Evolutionary conservation across 495 filamentous ascomycete species (phyloP).

Genomic region (Annulohypoxylon bovei): DNA sequence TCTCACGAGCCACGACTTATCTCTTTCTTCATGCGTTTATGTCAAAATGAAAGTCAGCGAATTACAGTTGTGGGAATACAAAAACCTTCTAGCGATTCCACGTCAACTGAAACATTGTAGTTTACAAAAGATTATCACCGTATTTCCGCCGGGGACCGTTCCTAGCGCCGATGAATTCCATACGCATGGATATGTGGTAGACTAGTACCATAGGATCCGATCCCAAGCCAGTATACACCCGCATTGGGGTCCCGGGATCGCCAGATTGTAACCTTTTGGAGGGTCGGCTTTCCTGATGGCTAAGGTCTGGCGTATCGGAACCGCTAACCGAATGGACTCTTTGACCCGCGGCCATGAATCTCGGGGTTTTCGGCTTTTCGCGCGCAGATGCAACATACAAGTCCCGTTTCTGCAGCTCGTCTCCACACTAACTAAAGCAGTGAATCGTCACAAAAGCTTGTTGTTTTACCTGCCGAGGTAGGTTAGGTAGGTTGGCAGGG

Average conservation of each 20-base stretch:
- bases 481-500: neutral
- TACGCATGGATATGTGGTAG: neutral
- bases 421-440: slow-evolving; percentile 25
- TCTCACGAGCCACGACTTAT: neutral
- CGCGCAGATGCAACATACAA: neutral
- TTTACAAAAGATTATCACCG: neutral
- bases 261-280: slow-evolving; percentile 4
- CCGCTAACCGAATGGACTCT: slow-evolving; percentile 30
- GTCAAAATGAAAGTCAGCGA: neutral
- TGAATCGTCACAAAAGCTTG: slow-evolving; percentile 10
- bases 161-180: slow-evolving; percentile 5
- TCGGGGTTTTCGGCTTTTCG: slow-evolving; percentile 35
- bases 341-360: slow-evolving; percentile 23
- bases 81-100: neutral
- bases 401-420: slow-evolving; percentile 20
- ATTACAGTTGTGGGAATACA: neutral
- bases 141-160: neutral
- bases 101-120: neutral
- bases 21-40: neutral
- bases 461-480: neutral
- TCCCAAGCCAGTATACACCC: slow-evolving; percentile 2
- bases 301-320: slow-evolving; percentile 30
- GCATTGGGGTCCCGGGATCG: slow-evolving; percentile 5
- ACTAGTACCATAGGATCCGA: neutral
- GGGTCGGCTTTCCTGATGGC: slow-evolving; percentile 18